Conservation (phyloP, 2,329 filamentous ascomycete species). For the Xylariales sp. region DNA sequence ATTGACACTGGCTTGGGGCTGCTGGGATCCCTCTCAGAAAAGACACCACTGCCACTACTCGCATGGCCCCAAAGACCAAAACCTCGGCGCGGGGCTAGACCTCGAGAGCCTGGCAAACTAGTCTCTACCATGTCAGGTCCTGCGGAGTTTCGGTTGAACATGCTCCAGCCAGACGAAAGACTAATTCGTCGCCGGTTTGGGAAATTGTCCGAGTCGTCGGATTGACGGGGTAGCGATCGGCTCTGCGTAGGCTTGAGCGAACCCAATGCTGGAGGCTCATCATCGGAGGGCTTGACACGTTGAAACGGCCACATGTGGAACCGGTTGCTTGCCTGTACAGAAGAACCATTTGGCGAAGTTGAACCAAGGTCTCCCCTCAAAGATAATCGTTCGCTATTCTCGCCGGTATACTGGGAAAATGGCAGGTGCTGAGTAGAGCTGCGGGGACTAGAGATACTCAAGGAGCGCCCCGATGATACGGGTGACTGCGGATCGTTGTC, state of each 20-base stretch:
- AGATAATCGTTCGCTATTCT: constrained; percentile 41
- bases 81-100: constrained; percentile 21
- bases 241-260: constrained; percentile 68
- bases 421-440: constrained; percentile 55
- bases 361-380: constrained; percentile 30
- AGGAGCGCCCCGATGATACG: constrained; percentile 52
- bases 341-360: constrained; percentile 35
- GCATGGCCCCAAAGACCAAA: constrained; percentile 30
- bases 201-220: constrained; percentile 50
- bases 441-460: constrained; percentile 58
- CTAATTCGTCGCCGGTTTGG: constrained; percentile 53
- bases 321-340: constrained; percentile 37
- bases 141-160: constrained; percentile 51
- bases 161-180: constrained; percentile 47
- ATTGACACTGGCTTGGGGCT: constrained; percentile 65
- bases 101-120: constrained; percentile 21
- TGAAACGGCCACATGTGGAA: constrained; percentile 53
- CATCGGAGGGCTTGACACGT: constrained; percentile 55
- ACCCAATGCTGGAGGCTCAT: constrained; percentile 60
- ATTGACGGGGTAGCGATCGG: constrained; percentile 67
- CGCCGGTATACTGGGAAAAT: constrained; percentile 43
- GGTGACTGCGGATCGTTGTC: constrained; percentile 55
- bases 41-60: constrained; percentile 43
- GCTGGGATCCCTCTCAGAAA: constrained; percentile 51
- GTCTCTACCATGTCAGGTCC: constrained; percentile 39